These are phyloP conservation scores for Neofusicoccum ribis DNA, from an alignment of 2,329 filamentous ascomycete species.

Conservation along the genomic window DNA sequence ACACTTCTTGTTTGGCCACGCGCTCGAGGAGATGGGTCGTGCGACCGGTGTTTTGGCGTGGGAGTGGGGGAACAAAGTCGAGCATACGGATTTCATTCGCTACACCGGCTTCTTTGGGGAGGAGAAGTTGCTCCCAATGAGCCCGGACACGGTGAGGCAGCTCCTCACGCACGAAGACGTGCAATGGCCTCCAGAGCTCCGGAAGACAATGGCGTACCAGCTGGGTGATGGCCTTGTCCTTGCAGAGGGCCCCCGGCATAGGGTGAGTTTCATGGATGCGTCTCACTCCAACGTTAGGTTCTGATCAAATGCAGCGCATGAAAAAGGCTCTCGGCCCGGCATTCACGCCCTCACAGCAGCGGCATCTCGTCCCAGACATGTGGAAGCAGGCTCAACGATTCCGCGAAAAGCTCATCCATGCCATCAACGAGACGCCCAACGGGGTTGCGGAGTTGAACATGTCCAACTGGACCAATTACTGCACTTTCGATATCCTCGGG, in stretches of 20 bases:
- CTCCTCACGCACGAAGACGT: neutral
- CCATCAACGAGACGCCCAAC: neutral
- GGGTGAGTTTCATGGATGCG: conserved; percentile 24
- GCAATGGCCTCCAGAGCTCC: neutral
- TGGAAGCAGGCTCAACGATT: conserved; percentile 2
- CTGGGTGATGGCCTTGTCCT: conserved; percentile 48
- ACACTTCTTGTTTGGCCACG: neutral
- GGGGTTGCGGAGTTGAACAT: neutral
- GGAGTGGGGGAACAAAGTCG: neutral
- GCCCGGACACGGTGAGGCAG: neutral
- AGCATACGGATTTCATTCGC: neutral
- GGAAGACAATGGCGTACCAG: neutral
- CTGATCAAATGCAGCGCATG: neutral
- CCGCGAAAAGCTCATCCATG: neutral
- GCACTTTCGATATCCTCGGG: conserved; percentile 1
- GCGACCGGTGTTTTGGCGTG: neutral
- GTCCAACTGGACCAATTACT: conserved; percentile 3
- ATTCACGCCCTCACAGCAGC: neutral
- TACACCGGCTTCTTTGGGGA: conserved; percentile 1
- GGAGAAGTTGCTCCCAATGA: neutral
- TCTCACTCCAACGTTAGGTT: neutral
- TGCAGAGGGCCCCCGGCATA: conserved; percentile 46
- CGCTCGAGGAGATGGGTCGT: neutral
- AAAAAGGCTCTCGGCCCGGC: neutral
- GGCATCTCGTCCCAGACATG: neutral